Evolutionary conservation across 495 filamentous ascomycete genomes (phyloP).

Genomic region (Daldinia vernicosa): DNA sequence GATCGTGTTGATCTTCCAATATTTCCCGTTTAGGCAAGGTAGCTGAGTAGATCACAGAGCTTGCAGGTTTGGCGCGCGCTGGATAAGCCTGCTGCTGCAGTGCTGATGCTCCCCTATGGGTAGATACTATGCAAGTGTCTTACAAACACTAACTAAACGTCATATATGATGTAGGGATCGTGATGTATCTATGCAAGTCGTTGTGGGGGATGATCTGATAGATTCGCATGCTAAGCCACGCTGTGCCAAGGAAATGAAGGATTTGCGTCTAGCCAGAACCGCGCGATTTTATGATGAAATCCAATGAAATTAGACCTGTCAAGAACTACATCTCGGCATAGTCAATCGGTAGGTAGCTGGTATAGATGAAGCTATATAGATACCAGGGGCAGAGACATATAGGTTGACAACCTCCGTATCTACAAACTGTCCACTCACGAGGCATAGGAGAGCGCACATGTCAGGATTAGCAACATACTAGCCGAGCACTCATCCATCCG

Average conservation of each 20-base stretch:
- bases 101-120: not conserved
- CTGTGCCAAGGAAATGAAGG: slow-evolving; percentile 35
- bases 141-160: slow-evolving; percentile 14
- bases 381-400: no score
- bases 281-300: slow-evolving; percentile 24
- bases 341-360: not conserved
- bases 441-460: not conserved
- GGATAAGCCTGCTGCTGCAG: slow-evolving; percentile 14
- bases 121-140: no score
- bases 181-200: slow-evolving; percentile 4
- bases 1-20: slow-evolving; percentile 17
- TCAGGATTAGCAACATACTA: no score
- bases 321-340: not conserved
- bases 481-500: no score
- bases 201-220: slow-evolving; percentile 28
- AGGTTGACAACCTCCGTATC: not conserved
- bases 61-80: slow-evolving; percentile 21
- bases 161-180: slow-evolving; percentile 35
- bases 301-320: slow-evolving; percentile 7
- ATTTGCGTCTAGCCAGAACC: slow-evolving; percentile 14
- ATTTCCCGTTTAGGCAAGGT: slow-evolving; percentile 20
- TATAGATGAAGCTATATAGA: no score
- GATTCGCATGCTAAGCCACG: slow-evolving; percentile 22
- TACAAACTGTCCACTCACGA: slow-evolving; percentile 13
- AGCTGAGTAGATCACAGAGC: slow-evolving; percentile 14